Evolutionary conservation across 2,329 filamentous ascomycete species (phyloP).

Genomic region (Cladosporium sp.): DNA sequence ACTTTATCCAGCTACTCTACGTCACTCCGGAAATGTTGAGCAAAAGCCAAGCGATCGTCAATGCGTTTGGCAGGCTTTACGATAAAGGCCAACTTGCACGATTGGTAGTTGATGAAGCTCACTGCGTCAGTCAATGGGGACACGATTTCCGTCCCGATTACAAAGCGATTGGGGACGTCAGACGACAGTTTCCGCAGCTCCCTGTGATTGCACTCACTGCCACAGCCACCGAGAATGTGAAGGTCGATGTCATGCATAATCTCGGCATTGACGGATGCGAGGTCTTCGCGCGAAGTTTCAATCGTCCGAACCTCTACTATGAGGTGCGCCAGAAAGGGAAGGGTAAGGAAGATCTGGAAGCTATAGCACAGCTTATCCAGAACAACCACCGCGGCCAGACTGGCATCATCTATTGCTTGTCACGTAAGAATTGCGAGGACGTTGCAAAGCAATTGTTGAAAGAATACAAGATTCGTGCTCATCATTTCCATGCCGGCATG

Average conservation of each 20-base stretch:
- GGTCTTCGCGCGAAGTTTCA: conserved; percentile 88
- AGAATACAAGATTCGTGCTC: conserved; percentile 63
- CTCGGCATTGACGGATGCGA: conserved; percentile 76
- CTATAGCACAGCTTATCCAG: conserved; percentile 64
- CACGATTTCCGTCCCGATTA: conserved; percentile 98
- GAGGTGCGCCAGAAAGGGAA: conserved; percentile 72
- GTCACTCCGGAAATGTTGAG: conserved; percentile 96
- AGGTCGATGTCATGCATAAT: conserved; percentile 85
- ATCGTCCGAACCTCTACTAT: conserved; percentile 90
- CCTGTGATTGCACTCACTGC: conserved; percentile 94
- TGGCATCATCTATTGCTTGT: conserved; percentile 91
- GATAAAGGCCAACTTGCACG: conserved; percentile 70
- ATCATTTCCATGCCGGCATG: conserved; percentile 84
- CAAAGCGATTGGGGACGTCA: conserved; percentile 74
- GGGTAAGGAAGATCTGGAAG: conserved; percentile 49
- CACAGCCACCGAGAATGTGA: conserved; percentile 90
- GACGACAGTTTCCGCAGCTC: conserved; percentile 68
- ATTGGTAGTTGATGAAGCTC: conserved; percentile 96
- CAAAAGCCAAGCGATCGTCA: conserved; percentile 68
- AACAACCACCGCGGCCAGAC: conserved; percentile 65
- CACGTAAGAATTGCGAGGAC: conserved; percentile 75
- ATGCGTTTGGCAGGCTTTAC: conserved; percentile 65
- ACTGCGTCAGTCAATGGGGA: conserved; percentile 98
- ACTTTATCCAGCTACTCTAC: conserved; percentile 81
- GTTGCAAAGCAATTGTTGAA: conserved; percentile 66